These are phyloP conservation scores for Tetrapisispora nanseiensis DNA, from an alignment of 805 yeast genomes.

Conservation along the genomic window DNA sequence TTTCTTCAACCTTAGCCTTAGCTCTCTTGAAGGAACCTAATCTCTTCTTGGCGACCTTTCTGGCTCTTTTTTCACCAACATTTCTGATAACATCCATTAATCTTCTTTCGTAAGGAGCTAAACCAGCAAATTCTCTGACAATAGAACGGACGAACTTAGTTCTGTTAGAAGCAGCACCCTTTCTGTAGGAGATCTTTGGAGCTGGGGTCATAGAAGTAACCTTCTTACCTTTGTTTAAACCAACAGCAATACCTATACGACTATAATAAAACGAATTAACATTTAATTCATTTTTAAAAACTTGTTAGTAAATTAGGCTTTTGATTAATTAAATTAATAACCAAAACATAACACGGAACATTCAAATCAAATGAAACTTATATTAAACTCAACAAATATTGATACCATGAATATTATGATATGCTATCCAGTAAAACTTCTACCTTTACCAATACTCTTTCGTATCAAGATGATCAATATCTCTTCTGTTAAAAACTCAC, in stretches of 20 bases:
- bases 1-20: conserved; percentile 98
- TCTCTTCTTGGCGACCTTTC: conserved; percentile 99
- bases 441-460: too few relatives aligned
- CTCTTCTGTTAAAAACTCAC: too few relatives aligned
- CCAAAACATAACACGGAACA: too few relatives aligned
- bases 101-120: conserved; percentile 99
- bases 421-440: too few relatives aligned
- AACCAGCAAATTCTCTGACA: conserved; percentile 95
- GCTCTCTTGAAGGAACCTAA: conserved; percentile 99
- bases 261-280: conserved; percentile 26
- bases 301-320: neutral
- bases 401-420: too few relatives aligned
- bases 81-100: conserved; percentile 98
- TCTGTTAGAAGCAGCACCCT: conserved; percentile 95
- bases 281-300: neutral
- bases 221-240: conserved; percentile 99
- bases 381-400: too few relatives aligned
- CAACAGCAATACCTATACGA: conserved; percentile 79
- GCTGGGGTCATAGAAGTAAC: conserved; percentile 77
- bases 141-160: conserved; percentile 89
- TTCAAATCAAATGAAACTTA: too few relatives aligned
- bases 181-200: conserved; percentile 88
- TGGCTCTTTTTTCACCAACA: conserved; percentile 99
- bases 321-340: too few relatives aligned
- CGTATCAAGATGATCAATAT: too few relatives aligned